phyloP scores from a whole-genome alignment of 2,329 filamentous ascomycete species.

The Alternaria rosae region DNA sequence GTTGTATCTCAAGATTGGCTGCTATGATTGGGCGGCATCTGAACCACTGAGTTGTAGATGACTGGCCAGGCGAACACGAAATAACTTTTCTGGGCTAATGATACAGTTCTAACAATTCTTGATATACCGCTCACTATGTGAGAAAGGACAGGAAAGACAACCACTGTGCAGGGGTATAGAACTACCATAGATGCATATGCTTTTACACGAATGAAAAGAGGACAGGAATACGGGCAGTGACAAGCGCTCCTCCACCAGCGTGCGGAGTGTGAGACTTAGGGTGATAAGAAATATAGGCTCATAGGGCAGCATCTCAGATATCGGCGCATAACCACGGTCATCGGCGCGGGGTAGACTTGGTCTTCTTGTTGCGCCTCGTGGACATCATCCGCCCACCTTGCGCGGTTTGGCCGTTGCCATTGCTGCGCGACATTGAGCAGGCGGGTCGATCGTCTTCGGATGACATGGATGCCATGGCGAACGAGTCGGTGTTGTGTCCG shows the following conservation, averaged over 20 bases:
- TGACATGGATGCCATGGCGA: constrained; percentile 87
- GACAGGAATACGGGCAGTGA: neutral
- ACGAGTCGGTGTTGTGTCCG: constrained; percentile 92
- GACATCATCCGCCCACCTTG: constrained; percentile 63
- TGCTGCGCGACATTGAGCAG: constrained; percentile 86
- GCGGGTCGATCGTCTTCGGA: constrained; percentile 76
- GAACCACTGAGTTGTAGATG: too few species aligned
- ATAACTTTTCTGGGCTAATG: neutral
- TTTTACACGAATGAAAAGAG: neutral
- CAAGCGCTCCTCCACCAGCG: too few species aligned
- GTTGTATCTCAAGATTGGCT: too few species aligned
- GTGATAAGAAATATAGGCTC: neutral
- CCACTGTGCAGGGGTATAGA: constrained; percentile 17
- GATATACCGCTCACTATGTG: neutral
- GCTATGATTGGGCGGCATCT: too few species aligned
- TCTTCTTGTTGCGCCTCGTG: constrained; percentile 41
- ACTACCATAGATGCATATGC: neutral
- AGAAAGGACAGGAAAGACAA: neutral
- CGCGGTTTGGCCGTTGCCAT: constrained; percentile 60
- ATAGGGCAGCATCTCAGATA: neutral
- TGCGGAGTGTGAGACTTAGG: neutral
- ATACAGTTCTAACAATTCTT: neutral
- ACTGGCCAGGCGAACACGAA: neutral
- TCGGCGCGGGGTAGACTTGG: constrained; percentile 23
- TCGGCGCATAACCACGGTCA: neutral